Base-by-base conservation (phyloP, 2,329 filamentous ascomycete genomes). In the Beauveria brongniartii region DNA sequence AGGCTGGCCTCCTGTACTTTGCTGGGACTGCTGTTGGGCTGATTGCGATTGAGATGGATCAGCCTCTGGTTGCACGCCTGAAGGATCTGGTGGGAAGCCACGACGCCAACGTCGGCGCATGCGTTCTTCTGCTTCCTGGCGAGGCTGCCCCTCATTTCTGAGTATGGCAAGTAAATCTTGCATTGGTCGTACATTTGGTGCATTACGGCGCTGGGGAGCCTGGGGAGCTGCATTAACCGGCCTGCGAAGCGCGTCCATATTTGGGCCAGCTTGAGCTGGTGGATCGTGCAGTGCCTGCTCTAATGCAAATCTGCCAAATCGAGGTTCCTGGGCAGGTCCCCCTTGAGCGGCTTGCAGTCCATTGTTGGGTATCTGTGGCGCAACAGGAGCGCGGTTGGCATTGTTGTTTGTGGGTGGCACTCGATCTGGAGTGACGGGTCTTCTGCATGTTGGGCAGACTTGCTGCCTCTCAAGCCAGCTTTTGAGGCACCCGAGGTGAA, bases 381-480 rank as follows among this genome's bases (percentile, higher is more conserved):
- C 50, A 12, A 63, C 68, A 57, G 59, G 66, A 58, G 63, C 65
- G 34, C 68, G 69, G 48, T 65, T 62, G 24, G 66, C 22, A 61
- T 65, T n/a, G 60, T 65, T 62, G 63, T 70, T 67, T 0, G 60
- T 65, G 5, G 65, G 64, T 14, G 69, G 69, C n/a, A 63, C 64
- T 41, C 70, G 70, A 44, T 69, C 70, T 2, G 65, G 66, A 8
- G 70, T 70, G 18, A 96, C 94, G 18, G 93, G 87, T 55, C 90
- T 84, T 67, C 94, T 86, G 72, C 94, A 99, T 2, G 92, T 99
- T 7, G 94, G 94, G 71, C 94, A 99, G 40, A 96, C 92, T 75
- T 99, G 94, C 73, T 99, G 94, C 65, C 94, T 83, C 77, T 99
- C 94, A 30, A 99, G 82, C 94, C 94, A 99, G 72, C 92, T 96